A percentile compares a stretch with the other conserved stretches of the same genome.
These are phyloP conservation scores for Colletotrichum cereale DNA, from an alignment of 2,329 filamentous ascomycete genomes.

Conservation along the genomic window DNA sequence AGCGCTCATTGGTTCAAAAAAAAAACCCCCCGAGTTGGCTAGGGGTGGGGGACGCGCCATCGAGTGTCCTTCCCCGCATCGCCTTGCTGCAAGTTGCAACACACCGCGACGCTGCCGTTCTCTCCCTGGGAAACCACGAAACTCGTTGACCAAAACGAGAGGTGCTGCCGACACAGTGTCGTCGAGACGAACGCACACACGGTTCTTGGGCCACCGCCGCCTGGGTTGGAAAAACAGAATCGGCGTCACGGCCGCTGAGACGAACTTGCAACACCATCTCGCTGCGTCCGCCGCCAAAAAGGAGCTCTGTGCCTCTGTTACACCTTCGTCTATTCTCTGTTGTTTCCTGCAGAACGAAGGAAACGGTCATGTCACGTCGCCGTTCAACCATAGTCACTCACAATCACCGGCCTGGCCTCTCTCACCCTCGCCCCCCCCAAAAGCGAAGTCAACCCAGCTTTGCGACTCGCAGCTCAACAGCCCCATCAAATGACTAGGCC, in stretches of 20 bases:
- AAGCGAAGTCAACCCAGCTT: background rate
- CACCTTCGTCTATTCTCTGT: background rate
- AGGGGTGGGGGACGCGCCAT: constrained; percentile 12
- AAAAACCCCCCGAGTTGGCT: background rate
- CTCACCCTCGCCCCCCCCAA: background rate
- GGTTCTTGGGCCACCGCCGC: background rate
- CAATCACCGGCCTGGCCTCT: background rate
- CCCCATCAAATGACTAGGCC: background rate
- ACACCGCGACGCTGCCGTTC: constrained; percentile 12
- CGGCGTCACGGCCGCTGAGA: constrained; percentile 28
- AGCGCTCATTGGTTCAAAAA: constrained; percentile 5
- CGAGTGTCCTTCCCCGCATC: constrained; percentile 34
- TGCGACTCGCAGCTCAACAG: background rate
- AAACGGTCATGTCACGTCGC: background rate
- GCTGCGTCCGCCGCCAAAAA: constrained; percentile 4
- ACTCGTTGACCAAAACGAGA: too few relatives aligned
- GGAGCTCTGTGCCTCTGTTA: constrained; percentile 29
- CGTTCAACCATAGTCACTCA: background rate
- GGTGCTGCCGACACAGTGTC: constrained; percentile 13
- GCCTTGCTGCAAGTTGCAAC: constrained; percentile 20
- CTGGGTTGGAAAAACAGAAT: background rate
- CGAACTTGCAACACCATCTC: constrained; percentile 25
- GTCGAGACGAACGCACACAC: background rate
- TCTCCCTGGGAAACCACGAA: constrained; percentile 21
- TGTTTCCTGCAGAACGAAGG: background rate